Conservation (phyloP, 2,329 filamentous ascomycete genomes). For the Cladophialophora bantiana region DNA sequence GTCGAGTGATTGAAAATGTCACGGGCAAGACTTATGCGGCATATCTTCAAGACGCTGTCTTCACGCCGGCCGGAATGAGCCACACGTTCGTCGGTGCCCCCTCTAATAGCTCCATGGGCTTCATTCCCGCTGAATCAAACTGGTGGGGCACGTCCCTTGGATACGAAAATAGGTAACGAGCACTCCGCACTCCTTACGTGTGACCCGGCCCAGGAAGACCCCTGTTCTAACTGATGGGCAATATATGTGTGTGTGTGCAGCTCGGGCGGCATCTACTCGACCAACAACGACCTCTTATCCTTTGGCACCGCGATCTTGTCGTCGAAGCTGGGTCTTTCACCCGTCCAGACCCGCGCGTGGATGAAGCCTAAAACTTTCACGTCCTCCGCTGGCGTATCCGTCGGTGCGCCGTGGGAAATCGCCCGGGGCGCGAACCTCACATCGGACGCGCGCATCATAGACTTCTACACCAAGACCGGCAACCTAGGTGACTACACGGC, state of each 20-base stretch:
- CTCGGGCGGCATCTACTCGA: constrained; percentile 42
- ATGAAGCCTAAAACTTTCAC: constrained; percentile 52
- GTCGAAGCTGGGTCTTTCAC: constrained; percentile 44
- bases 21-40: constrained; percentile 51
- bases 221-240: too few relatives aligned
- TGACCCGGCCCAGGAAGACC: not conserved
- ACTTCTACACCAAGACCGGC: constrained; percentile 23
- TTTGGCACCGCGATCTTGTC: constrained; percentile 45
- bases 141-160: constrained; percentile 18
- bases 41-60: constrained; percentile 50
- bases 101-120: not conserved
- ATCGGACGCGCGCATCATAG: constrained; percentile 10
- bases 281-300: constrained; percentile 48
- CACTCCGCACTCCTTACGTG: not conserved
- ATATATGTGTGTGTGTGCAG: not conserved
- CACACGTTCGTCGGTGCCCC: not conserved
- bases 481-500: constrained; percentile 14
- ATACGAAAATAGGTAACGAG: constrained; percentile 8
- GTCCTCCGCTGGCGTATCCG: constrained; percentile 48
- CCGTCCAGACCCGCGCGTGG: constrained; percentile 48
- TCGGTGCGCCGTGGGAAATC: constrained; percentile 52
- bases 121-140: constrained; percentile 15
- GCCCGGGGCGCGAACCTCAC: constrained; percentile 23
- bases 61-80: constrained; percentile 31
- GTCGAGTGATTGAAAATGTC: constrained; percentile 54